These are phyloP conservation scores for Pelargonium fulgidum DNA, from an alignment of 441 rosid genomes.

Conservation along the genomic window DNA sequence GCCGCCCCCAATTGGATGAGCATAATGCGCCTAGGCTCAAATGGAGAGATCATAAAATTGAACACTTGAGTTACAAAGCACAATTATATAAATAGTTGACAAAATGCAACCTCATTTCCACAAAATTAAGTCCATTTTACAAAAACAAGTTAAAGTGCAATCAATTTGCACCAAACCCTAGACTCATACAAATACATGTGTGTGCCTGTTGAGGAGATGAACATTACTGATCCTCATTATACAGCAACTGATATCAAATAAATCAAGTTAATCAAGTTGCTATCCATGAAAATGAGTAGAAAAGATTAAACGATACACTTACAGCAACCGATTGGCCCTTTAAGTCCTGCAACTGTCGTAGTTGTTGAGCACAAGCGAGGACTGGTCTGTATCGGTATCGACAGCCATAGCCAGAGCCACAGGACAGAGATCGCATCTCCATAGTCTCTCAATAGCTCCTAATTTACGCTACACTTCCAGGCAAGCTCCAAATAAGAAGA, in stretches of 20 bases:
- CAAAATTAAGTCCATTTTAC: background rate
- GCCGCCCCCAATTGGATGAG: background rate
- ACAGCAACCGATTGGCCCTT: constrained; percentile 26
- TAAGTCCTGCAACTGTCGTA: constrained; percentile 18
- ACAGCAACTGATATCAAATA: background rate
- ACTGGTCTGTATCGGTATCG: background rate
- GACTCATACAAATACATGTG: background rate
- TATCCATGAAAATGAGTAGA: background rate
- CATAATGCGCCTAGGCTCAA: background rate
- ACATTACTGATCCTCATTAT: background rate
- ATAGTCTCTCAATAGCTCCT: background rate
- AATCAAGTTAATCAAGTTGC: background rate
- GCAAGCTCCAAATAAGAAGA: background rate
- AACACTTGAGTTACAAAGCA: background rate
- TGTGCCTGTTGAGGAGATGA: no score
- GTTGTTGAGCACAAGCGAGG: constrained; percentile 11
- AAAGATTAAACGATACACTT: background rate
- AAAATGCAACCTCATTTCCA: background rate
- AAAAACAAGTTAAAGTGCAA: background rate
- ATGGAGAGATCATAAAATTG: background rate
- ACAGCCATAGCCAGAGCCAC: background rate
- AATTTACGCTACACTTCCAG: background rate
- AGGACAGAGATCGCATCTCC: constrained; percentile 7
- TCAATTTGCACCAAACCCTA: background rate
- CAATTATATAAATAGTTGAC: no score